Conservation (phyloP, 441 rosid genomes). For the Gossypium schwendimanii region DNA sequence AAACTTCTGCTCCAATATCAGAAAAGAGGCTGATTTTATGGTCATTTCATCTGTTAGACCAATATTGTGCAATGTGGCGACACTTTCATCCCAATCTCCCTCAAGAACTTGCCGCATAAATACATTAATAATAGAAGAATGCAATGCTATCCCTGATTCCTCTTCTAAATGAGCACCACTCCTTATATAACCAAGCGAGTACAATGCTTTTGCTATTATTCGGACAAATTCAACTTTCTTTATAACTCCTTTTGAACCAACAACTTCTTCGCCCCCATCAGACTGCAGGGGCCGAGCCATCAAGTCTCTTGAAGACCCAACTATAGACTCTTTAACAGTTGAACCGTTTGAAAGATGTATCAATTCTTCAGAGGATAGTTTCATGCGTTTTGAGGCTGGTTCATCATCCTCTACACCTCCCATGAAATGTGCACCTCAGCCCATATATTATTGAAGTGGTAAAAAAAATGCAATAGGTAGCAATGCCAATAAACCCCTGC, state of each 20-base stretch:
- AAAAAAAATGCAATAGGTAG: constrained; percentile 6
- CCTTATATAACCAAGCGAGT: constrained; percentile 56
- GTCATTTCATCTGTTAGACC: constrained; percentile 37
- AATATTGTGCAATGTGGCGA: constrained; percentile 33
- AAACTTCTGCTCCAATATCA: constrained; percentile 57
- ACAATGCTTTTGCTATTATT: constrained; percentile 43
- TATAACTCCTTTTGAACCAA: constrained; percentile 53
- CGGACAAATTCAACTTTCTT: constrained; percentile 53
- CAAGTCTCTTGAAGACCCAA: constrained; percentile 38
- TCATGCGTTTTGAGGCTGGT: constrained; percentile 58
- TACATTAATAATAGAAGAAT: constrained; percentile 33
- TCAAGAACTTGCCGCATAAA: constrained; percentile 42
- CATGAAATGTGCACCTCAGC: constrained; percentile 72
- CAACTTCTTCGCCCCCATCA: constrained; percentile 42
- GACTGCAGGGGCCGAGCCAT: constrained; percentile 56
- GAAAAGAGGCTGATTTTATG: constrained; percentile 43
- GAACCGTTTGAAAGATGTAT: constrained; percentile 39
- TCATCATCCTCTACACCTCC: constrained; percentile 71
- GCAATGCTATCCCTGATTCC: constrained; percentile 52
- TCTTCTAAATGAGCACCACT: constrained; percentile 56
- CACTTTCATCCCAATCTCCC: constrained; percentile 49
- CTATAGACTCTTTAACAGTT: constrained; percentile 26
- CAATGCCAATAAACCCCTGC: constrained; percentile 28
- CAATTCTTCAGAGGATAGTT: constrained; percentile 36
- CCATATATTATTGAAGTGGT: constrained; percentile 40